Conservation (phyloP, 2,329 filamentous ascomycete species). For the Diplocarpon mali region DNA sequence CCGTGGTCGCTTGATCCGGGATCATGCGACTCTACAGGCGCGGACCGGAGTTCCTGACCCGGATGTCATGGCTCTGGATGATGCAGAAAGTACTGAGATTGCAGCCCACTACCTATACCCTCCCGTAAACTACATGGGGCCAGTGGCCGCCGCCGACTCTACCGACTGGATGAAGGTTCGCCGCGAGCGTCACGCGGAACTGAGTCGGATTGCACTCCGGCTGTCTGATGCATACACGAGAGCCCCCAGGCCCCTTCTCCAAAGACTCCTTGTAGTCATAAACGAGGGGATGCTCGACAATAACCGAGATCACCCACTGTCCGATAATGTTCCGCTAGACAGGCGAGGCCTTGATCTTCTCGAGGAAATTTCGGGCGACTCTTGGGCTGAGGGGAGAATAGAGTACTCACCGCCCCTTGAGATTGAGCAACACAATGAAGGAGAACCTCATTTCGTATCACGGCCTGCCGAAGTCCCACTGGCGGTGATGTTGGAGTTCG, state of each 20-base stretch:
- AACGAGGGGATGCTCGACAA: conserved; percentile 3
- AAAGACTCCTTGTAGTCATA: conserved; percentile 7
- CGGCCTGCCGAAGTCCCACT: background rate
- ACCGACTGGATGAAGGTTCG: conserved; percentile 8
- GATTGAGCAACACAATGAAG: too few species aligned
- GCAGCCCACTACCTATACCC: conserved; percentile 2
- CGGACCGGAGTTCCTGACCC: too few species aligned
- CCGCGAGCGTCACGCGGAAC: background rate
- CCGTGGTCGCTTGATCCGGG: background rate
- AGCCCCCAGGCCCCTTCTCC: conserved; percentile 12
- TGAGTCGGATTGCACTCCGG: conserved; percentile 1
- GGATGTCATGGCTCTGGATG: background rate
- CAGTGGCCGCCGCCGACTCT: conserved; percentile 9
- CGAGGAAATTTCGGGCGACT: conserved; percentile 10
- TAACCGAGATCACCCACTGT: background rate
- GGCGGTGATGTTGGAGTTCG: background rate
- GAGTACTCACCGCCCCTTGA: background rate
- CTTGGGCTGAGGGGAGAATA: conserved; percentile 11
- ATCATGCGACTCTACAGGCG: background rate
- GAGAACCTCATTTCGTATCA: too few species aligned
- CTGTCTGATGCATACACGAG: conserved; percentile 2
- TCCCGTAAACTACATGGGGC: conserved; percentile 19
- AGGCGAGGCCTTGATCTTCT: conserved; percentile 5
- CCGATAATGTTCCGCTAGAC: conserved; percentile 3
- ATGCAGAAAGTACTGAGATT: background rate